Evolutionary conservation across 164 flowering plant genomes (phyloP).

Genomic region (Aristolochia fimbriata): DNA sequence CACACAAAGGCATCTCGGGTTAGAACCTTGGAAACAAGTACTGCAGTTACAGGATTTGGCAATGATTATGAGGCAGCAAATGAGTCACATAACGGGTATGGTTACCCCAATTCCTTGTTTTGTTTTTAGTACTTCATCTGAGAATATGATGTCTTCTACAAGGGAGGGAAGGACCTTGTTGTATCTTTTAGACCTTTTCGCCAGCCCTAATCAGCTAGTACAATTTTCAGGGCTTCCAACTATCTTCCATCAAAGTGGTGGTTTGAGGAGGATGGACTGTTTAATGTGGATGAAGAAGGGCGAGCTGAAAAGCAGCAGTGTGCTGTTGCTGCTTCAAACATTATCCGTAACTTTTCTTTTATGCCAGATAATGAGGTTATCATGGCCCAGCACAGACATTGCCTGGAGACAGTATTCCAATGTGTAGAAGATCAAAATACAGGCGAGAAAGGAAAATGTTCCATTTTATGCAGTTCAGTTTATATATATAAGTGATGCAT

Average conservation of each 20-base stretch:
- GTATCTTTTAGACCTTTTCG: no score
- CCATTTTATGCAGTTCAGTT: no score
- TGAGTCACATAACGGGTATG: conserved; percentile 39
- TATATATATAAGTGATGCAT: no score
- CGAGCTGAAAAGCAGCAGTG: conserved; percentile 85
- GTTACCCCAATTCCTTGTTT: background rate
- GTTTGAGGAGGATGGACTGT: conserved; percentile 85
- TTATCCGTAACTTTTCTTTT: conserved; percentile 92
- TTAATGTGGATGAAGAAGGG: conserved; percentile 92
- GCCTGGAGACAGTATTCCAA: conserved; percentile 75
- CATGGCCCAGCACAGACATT: conserved; percentile 82
- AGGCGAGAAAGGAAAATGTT: conserved; percentile 24
- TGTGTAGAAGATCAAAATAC: conserved; percentile 65
- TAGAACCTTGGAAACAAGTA: conserved; percentile 61
- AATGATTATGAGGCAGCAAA: conserved; percentile 53
- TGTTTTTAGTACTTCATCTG: background rate
- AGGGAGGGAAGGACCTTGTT: no score
- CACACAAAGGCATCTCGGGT: conserved; percentile 37
- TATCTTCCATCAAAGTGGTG: conserved; percentile 59
- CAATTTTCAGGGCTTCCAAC: conserved; percentile 9
- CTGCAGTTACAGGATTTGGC: conserved; percentile 80
- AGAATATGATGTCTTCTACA: no score
- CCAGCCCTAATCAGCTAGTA: no score
- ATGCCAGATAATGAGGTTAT: conserved; percentile 84
- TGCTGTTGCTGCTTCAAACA: conserved; percentile 95